phyloP scores from a whole-genome alignment of 371 early-diverging fungal species.

The Mucor saturninus region DNA sequence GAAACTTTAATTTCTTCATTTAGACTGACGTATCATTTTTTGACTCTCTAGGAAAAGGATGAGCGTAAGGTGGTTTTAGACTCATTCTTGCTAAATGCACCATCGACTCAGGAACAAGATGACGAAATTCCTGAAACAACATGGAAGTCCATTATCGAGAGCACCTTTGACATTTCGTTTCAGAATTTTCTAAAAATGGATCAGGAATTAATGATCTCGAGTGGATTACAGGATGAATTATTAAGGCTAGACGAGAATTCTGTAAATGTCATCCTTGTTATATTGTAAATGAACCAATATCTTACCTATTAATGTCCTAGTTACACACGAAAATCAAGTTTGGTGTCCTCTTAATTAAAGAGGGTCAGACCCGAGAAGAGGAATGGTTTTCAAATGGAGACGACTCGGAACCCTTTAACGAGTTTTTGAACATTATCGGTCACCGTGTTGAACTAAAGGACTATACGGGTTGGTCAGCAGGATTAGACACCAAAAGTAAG shows the following conservation, averaged over 20 bases:
- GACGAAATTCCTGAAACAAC: slow-evolving; percentile 9
- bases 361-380: slow-evolving; percentile 79
- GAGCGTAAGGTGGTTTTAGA: slow-evolving; percentile 26
- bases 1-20: background rate
- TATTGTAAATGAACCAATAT: background rate
- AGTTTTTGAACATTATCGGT: slow-evolving; percentile 77
- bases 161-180: slow-evolving; percentile 19
- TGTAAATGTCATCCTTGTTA: slow-evolving; percentile 14
- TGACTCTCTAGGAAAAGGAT: slow-evolving; percentile 8
- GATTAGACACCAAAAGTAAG: slow-evolving; percentile 81
- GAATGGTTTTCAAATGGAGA: slow-evolving; percentile 77
- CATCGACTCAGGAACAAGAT: slow-evolving; percentile 4
- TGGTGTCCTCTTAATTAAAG: slow-evolving; percentile 73
- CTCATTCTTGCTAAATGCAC: slow-evolving; percentile 26
- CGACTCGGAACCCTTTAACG: slow-evolving; percentile 63
- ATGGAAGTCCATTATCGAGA: slow-evolving; percentile 34
- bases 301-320: slow-evolving; percentile 22
- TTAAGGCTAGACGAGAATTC: slow-evolving; percentile 36
- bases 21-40: too few relatives aligned
- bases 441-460: slow-evolving; percentile 71
- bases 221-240: slow-evolving; percentile 32
- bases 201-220: slow-evolving; percentile 21
- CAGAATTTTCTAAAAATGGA: slow-evolving; percentile 18
- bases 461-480: slow-evolving; percentile 83
- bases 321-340: slow-evolving; percentile 79